A percentile compares a stretch with the other conserved stretches of the same genome.
Evolutionary conservation across 2,329 filamentous ascomycete genomes (phyloP).

Genomic region (Zymoseptoria ardabiliae): DNA sequence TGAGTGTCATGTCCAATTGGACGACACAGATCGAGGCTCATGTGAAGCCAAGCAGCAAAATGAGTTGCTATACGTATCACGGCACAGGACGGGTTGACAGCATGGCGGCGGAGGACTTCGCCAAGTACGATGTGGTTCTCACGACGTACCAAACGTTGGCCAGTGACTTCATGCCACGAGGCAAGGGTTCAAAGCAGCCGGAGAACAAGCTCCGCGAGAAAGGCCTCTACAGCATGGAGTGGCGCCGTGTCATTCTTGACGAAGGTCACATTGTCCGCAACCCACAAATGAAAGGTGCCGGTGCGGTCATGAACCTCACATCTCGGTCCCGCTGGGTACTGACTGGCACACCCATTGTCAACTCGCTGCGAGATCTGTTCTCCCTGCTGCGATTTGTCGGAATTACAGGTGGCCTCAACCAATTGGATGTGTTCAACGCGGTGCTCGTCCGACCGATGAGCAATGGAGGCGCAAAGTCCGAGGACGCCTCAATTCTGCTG

Average conservation of each 20-base stretch:
- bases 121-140: conserved; percentile 66
- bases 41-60: conserved; percentile 53
- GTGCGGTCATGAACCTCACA: conserved; percentile 59
- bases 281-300: conserved; percentile 61
- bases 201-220: conserved; percentile 29
- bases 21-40: conserved; percentile 69
- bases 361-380: conserved; percentile 72
- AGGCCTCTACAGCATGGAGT: conserved; percentile 58
- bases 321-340: conserved; percentile 72
- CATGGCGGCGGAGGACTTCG: conserved; percentile 49
- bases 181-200: conserved; percentile 29
- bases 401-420: conserved; percentile 67
- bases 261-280: conserved; percentile 81
- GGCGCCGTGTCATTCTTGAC: conserved; percentile 74
- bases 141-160: conserved; percentile 76
- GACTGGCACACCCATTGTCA: conserved; percentile 56
- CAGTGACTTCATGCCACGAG: conserved; percentile 53
- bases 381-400: conserved; percentile 71
- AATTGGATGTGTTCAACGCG: conserved; percentile 64
- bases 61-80: conserved; percentile 69
- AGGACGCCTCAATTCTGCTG: conserved; percentile 55
- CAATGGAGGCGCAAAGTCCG: conserved; percentile 39
- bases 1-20: conserved; percentile 90
- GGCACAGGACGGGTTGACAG: conserved; percentile 50
- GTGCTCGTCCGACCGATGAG: conserved; percentile 63